Evolutionary conservation across 345 rosid genomes (phyloP).

Genomic region (Hibiscus mutabilis): DNA sequence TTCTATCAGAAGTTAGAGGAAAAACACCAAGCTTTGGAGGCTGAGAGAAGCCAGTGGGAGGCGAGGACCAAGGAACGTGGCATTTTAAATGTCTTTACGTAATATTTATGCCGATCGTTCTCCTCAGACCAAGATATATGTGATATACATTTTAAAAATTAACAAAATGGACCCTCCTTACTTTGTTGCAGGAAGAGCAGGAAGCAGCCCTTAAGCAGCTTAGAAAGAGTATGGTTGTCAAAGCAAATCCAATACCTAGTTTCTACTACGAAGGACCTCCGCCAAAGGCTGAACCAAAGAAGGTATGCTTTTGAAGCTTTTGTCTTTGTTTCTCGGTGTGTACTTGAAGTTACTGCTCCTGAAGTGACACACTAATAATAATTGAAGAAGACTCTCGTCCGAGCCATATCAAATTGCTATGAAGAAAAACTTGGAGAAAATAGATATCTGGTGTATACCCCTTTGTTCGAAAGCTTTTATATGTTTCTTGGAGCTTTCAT

Average conservation of each 20-base stretch:
- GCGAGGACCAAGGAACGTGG: conserved; percentile 64
- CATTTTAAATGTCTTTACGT: background rate
- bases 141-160: background rate
- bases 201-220: conserved; percentile 91
- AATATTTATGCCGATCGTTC: background rate
- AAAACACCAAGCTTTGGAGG: conserved; percentile 77
- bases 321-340: background rate
- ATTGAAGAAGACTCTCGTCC: background rate
- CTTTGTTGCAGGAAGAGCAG: conserved; percentile 80
- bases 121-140: background rate
- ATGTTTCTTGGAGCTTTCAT: background rate
- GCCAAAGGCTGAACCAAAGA: conserved; percentile 68
- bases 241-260: conserved; percentile 89
- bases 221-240: conserved; percentile 68
- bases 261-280: conserved; percentile 93
- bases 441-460: background rate
- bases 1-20: conserved; percentile 79
- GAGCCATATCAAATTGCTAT: background rate
- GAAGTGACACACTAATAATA: too few relatives aligned
- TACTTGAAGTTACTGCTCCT: background rate
- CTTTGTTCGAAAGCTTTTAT: background rate
- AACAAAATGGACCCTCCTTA: background rate
- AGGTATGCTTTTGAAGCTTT: conserved; percentile 40
- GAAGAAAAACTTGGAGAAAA: background rate
- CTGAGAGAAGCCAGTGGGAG: conserved; percentile 64